Base-by-base conservation (phyloP, 169 alveolate genomes). In the Eimeria mitis region DNA sequence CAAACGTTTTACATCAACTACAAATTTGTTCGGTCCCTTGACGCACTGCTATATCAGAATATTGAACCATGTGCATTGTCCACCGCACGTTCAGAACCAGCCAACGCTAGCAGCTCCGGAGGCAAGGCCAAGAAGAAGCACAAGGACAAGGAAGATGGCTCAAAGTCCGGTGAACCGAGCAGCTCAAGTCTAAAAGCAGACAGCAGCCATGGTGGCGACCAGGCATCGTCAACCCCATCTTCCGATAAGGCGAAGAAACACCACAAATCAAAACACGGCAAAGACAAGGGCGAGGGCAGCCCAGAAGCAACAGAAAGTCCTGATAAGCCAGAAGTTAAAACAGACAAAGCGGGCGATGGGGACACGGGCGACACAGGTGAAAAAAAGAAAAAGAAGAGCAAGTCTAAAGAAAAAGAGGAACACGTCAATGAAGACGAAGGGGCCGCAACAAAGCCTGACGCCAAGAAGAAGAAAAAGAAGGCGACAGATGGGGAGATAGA, bases 381-480 rank as follows among this genome's bases (percentile, higher is more conserved):
- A 31, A 83, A 83, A 40, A 83, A 63, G 75, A 87, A 87, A 49
- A 87, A 63, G 37, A 61, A 59, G 56, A 40, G 40, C 81, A 87
- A 59, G 63, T 9, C 37, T 21, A 49, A 63, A 37, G 79, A 16
- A 44, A 63, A 87, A 87, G 83, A 63, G 25, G 65, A 63, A 5
- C 21, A 44, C 28, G 42, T 37, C 34, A 61, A 61, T 16, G 83
- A 21, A 16, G 81, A 87, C 42, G 92, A 14, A 59, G 92, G 81
- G 5, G 68, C 44, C 23, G 44, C 34, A n/a, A 34, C 81, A n/a
- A 87, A 87, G 79, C 25, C 92, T 40, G 81, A 63, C 31, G 31
- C 65, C 16, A 87, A 87, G 44, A 87, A 87, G 83, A 87, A 59
- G 81, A 87, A 87, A 40, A 87, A 87, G 61, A 63, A 87, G 11